Evolutionary conservation across 2,329 filamentous ascomycete species (phyloP).

Genomic region (Ophidiomyces ophidiicola): DNA sequence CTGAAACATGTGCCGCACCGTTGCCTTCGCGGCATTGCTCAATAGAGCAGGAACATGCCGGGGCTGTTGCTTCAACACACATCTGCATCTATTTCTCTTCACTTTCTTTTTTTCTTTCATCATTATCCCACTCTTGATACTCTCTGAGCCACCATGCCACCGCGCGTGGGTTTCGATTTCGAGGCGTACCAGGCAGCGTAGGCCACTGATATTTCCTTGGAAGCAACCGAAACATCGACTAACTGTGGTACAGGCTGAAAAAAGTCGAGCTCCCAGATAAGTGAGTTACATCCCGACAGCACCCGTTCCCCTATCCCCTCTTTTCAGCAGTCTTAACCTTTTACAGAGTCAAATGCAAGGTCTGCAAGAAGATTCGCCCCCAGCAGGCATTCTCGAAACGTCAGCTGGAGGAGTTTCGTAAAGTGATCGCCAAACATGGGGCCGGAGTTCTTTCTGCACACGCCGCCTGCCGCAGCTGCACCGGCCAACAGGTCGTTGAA

Average conservation of each 20-base stretch:
- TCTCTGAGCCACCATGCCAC: slow-evolving; percentile 12
- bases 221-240: background rate
- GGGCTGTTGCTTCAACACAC: background rate
- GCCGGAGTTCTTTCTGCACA: slow-evolving; percentile 15
- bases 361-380: slow-evolving; percentile 34
- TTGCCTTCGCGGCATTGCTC: too few species aligned
- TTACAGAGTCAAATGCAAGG: slow-evolving; percentile 36
- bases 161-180: slow-evolving; percentile 20
- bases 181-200: slow-evolving; percentile 19
- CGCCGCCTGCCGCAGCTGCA: slow-evolving; percentile 36
- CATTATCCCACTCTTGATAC: background rate
- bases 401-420: slow-evolving; percentile 31
- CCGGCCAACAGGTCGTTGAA: slow-evolving; percentile 34
- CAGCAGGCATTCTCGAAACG: slow-evolving; percentile 36
- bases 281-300: slow-evolving; percentile 21
- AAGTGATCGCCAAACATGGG: slow-evolving; percentile 17
- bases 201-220: slow-evolving; percentile 6
- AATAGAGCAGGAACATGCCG: slow-evolving; percentile 1
- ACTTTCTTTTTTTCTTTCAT: background rate
- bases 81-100: background rate
- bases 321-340: background rate
- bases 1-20: too few species aligned
- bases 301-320: background rate
- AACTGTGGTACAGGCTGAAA: slow-evolving; percentile 19
- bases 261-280: slow-evolving; percentile 23